These are phyloP conservation scores for Dichotomocladium elegans DNA, from an alignment of 371 early-diverging fungal genomes.

Conservation along the genomic window DNA sequence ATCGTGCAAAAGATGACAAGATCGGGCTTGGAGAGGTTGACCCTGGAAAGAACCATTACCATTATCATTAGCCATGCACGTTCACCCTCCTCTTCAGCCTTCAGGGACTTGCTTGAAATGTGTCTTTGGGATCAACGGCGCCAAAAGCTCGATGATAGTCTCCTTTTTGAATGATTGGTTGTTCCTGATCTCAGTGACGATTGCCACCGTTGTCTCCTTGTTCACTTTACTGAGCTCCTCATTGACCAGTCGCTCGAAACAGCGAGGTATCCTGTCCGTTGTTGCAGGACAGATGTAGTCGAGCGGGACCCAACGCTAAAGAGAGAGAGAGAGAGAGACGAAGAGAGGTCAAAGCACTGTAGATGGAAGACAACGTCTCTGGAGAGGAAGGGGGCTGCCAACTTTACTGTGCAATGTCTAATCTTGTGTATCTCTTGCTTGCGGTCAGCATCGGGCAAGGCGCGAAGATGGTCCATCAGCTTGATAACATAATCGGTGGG, in stretches of 20 bases:
- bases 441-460: conserved; percentile 22
- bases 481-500: conserved; percentile 39
- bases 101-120: conserved; percentile 34
- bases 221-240: conserved; percentile 14
- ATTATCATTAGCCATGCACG: not conserved
- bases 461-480: conserved; percentile 26
- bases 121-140: conserved; percentile 36
- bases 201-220: conserved; percentile 30
- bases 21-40: conserved; percentile 44
- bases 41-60: conserved; percentile 10
- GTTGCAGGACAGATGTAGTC: conserved; percentile 49
- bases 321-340: not conserved
- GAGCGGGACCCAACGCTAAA: conserved; percentile 47
- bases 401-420: conserved; percentile 33
- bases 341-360: too few relatives aligned
- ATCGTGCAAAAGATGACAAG: conserved; percentile 44
- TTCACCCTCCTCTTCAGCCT: not conserved
- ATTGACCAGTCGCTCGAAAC: conserved; percentile 28
- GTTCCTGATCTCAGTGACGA: conserved; percentile 47
- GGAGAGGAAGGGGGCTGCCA: too few relatives aligned
- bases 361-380: too few relatives aligned
- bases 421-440: conserved; percentile 21
- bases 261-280: conserved; percentile 31
- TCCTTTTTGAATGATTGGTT: conserved; percentile 35
- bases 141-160: conserved; percentile 36